These are phyloP conservation scores for Saccharomycopsis sp. DNA, from an alignment of 805 yeast genomes.

Conservation along the genomic window DNA sequence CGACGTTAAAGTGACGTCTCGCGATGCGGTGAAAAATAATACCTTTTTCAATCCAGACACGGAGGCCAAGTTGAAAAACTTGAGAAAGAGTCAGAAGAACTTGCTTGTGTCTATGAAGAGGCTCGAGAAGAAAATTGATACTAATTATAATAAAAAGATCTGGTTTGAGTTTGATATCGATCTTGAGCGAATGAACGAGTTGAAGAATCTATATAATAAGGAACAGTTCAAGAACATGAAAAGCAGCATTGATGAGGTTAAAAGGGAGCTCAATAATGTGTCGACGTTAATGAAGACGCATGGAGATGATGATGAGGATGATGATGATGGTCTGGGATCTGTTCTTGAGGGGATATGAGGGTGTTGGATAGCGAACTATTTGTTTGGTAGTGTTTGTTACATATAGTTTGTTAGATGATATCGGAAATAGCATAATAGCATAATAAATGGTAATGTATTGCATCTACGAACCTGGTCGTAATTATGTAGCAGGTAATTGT, in stretches of 20 bases:
- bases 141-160: constrained; percentile 10
- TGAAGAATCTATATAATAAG: constrained; percentile 17
- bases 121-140: constrained; percentile 15
- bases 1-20: constrained; percentile 61
- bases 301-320: neutral
- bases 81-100: constrained; percentile 14
- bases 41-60: constrained; percentile 42
- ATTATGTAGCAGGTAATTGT: too few relatives aligned
- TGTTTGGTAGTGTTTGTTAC: too few relatives aligned
- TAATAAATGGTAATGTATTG: too few relatives aligned
- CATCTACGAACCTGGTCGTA: too few relatives aligned
- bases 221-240: constrained; percentile 16
- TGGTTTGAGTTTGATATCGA: constrained; percentile 21
- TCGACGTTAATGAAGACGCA: neutral
- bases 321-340: neutral
- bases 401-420: too few relatives aligned
- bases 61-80: constrained; percentile 23
- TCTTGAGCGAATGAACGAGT: constrained; percentile 16
- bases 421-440: too few relatives aligned
- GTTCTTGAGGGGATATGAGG: too few relatives aligned
- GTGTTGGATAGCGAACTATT: too few relatives aligned
- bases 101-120: constrained; percentile 14
- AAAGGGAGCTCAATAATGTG: constrained; percentile 11
- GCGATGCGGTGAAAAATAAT: constrained; percentile 35
- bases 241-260: constrained; percentile 12